A percentile compares a stretch with the other conserved stretches of the same genome.
These are phyloP conservation scores for Hyaloscypha finlandica DNA, from an alignment of 495 filamentous ascomycete species.

Conservation along the genomic window DNA sequence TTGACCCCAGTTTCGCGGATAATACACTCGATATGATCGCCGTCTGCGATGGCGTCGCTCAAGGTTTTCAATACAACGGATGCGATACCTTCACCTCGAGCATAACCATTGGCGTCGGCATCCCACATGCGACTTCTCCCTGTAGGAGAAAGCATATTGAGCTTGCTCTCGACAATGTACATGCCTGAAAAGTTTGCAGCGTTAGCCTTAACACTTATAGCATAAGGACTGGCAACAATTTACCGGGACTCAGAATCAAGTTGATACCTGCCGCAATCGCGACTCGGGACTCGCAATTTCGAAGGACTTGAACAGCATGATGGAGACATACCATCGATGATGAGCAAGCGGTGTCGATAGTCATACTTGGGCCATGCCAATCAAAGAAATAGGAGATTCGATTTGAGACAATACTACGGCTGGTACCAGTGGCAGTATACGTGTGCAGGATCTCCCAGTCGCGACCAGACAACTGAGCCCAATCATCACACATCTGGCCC, in stretches of 20 bases:
- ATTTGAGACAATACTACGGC: slow-evolving; percentile 58
- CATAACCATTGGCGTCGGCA: slow-evolving; percentile 63
- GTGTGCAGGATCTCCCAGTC: slow-evolving; percentile 39
- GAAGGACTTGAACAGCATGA: slow-evolving; percentile 78
- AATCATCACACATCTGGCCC: slow-evolving; percentile 39
- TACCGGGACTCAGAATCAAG: slow-evolving; percentile 22
- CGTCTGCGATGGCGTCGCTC: slow-evolving; percentile 53
- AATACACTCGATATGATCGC: slow-evolving; percentile 61
- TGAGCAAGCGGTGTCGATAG: slow-evolving; percentile 86
- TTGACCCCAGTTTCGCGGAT: slow-evolving; percentile 62
- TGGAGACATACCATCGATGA: slow-evolving; percentile 41
- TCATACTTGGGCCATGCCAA: slow-evolving; percentile 62
- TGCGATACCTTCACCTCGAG: slow-evolving; percentile 62
- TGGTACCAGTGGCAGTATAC: slow-evolving; percentile 42
- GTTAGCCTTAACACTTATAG: too few species aligned
- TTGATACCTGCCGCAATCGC: slow-evolving; percentile 36
- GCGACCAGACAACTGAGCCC: slow-evolving; percentile 35
- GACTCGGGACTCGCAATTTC: slow-evolving; percentile 50
- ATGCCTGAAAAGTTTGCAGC: slow-evolving; percentile 23
- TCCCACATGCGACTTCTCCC: slow-evolving; percentile 63
- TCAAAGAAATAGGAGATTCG: slow-evolving; percentile 65
- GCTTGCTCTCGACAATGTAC: slow-evolving; percentile 32
- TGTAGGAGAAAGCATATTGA: slow-evolving; percentile 40
- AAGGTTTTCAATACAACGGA: slow-evolving; percentile 62
- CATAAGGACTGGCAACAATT: too few species aligned